These are phyloP conservation scores for Dictyostelium capitatum DNA, from an alignment of 78 protist genomes.

Conservation along the genomic window DNA sequence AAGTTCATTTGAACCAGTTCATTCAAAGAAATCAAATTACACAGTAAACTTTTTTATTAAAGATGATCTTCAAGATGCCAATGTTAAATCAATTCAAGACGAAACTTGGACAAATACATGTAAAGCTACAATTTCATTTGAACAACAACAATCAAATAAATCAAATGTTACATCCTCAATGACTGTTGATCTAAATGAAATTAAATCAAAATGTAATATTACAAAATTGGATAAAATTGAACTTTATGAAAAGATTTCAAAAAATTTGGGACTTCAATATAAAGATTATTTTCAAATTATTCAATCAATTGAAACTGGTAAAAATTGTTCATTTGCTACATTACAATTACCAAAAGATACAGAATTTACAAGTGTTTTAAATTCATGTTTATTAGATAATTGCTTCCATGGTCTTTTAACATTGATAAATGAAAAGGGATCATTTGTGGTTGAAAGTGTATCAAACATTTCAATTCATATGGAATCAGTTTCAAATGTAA, in stretches of 20 bases:
- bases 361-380: background rate
- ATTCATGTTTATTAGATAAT: conserved; percentile 26
- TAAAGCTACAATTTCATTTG: background rate
- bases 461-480: background rate
- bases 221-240: conserved; percentile 22
- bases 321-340: conserved; percentile 11
- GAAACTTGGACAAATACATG: conserved; percentile 46
- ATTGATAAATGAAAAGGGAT: conserved; percentile 2
- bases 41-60: conserved; percentile 28
- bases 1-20: background rate
- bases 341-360: background rate
- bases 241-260: conserved; percentile 34
- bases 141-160: conserved; percentile 5
- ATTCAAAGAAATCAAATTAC: background rate
- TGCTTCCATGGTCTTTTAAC: conserved; percentile 64
- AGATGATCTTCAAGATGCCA: background rate
- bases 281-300: conserved; percentile 43
- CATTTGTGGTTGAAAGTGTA: conserved; percentile 29
- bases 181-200: background rate
- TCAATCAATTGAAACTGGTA: background rate
- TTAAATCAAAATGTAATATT: background rate
- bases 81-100: background rate
- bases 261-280: conserved; percentile 38
- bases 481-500: background rate
- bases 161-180: background rate